Percentiles rank a stretch among this genome's conserved stretches.
Conservation (phyloP, 1,284 basidiomycete genomes). For the Peniophora sp. region DNA sequence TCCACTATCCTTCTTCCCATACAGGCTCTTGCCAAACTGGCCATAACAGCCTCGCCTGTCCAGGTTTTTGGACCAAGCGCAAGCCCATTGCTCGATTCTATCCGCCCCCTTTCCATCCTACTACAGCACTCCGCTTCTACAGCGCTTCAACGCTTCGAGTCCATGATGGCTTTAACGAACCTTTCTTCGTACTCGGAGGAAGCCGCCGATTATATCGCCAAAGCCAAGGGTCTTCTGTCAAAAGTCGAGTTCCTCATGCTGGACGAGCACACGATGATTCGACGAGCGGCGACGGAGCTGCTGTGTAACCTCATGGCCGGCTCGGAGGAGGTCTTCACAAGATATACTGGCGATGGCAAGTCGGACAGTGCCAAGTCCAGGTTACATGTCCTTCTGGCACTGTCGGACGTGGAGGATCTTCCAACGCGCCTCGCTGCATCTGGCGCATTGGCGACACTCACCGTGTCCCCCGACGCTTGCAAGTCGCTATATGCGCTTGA, state of each 20-base stretch:
- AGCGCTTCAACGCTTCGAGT: constrained; percentile 85
- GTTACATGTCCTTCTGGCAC: constrained; percentile 75
- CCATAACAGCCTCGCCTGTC: constrained; percentile 85
- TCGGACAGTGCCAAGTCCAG: constrained; percentile 45
- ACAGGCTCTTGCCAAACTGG: constrained; percentile 88
- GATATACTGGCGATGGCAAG: constrained; percentile 44
- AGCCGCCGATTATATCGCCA: constrained; percentile 58
- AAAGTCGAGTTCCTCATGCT: constrained; percentile 78
- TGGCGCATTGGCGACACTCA: constrained; percentile 78
- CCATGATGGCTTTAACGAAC: constrained; percentile 94
- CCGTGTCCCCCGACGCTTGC: constrained; percentile 56
- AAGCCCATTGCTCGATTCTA: constrained; percentile 70
- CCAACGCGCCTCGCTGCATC: constrained; percentile 79
- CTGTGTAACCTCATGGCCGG: constrained; percentile 86
- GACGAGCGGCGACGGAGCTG: constrained; percentile 87
- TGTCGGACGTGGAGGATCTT: constrained; percentile 79
- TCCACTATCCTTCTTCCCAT: constrained; percentile 56
- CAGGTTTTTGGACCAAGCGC: constrained; percentile 84
- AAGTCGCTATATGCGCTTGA: constrained; percentile 54
- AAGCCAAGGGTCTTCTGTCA: constrained; percentile 52
- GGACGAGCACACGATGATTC: constrained; percentile 76
- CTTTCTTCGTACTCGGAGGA: constrained; percentile 73
- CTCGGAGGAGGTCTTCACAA: constrained; percentile 66
- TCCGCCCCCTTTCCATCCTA: constrained; percentile 69
- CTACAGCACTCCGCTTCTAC: constrained; percentile 61